Evolutionary conservation across 202 grass and related monocot genomes (phyloP).

Genomic region (Saccharum hybrid): DNA sequence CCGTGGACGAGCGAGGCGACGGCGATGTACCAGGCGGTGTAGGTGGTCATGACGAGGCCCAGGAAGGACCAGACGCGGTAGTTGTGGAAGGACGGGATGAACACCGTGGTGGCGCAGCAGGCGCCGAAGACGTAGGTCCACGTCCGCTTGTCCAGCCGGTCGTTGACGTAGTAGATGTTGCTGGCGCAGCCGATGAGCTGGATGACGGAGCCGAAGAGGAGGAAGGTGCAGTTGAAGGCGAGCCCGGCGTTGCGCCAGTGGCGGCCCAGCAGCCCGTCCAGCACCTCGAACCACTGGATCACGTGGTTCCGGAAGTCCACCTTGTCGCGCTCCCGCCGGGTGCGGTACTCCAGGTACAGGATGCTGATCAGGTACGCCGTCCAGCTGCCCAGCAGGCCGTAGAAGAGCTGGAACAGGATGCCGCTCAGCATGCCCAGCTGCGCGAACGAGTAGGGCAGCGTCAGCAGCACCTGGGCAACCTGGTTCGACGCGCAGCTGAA

Average conservation of each 20-base stretch:
- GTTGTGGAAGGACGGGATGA: slow-evolving; percentile 98
- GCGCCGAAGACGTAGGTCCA: slow-evolving; percentile 97
- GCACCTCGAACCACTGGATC: slow-evolving; percentile 99
- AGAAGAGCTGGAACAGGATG: slow-evolving; percentile 87
- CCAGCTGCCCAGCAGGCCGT: slow-evolving; percentile 88
- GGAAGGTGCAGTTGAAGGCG: slow-evolving; percentile 93
- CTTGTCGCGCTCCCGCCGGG: slow-evolving; percentile 77
- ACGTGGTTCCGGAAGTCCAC: slow-evolving; percentile 93
- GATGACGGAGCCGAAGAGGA: slow-evolving; percentile 92
- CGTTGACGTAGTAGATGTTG: slow-evolving; percentile 98
- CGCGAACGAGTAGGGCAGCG: slow-evolving; percentile 93
- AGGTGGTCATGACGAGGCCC: slow-evolving; percentile 89
- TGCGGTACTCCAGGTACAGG: slow-evolving; percentile 90
- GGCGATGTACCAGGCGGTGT: slow-evolving; percentile 94
- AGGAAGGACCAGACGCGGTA: slow-evolving; percentile 94
- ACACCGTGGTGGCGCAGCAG: slow-evolving; percentile 93
- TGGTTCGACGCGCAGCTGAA: slow-evolving; percentile 99
- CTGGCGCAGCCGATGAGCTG: slow-evolving; percentile 94
- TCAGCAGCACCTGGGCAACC: slow-evolving; percentile 88
- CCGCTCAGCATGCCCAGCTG: slow-evolving; percentile 95
- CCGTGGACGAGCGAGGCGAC: slow-evolving; percentile 74
- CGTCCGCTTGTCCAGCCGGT: slow-evolving; percentile 85
- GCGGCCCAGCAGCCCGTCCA: slow-evolving; percentile 79
- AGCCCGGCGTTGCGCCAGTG: slow-evolving; percentile 90
- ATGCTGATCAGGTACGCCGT: slow-evolving; percentile 96